These are phyloP conservation scores for Phytophthora agathidicida DNA, from an alignment of 352 stramenopile species.

Conservation along the genomic window DNA sequence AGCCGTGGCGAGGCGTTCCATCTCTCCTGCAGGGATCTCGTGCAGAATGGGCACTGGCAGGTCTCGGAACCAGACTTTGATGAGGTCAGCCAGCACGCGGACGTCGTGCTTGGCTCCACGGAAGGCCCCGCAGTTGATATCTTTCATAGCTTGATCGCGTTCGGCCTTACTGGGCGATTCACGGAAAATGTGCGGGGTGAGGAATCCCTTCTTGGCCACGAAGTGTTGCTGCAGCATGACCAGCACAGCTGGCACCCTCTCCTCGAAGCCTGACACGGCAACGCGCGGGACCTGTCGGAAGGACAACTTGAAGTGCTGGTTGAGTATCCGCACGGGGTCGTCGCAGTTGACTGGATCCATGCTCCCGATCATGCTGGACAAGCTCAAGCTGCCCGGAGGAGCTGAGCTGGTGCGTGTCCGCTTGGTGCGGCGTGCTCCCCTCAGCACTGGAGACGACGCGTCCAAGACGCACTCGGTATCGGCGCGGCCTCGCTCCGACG, in stretches of 20 bases:
- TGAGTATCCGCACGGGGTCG: slow-evolving; percentile 61
- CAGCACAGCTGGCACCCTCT: slow-evolving; percentile 84
- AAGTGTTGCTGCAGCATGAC: slow-evolving; percentile 90
- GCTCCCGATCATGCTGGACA: slow-evolving; percentile 39
- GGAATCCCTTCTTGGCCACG: slow-evolving; percentile 61
- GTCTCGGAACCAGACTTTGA: slow-evolving; percentile 92
- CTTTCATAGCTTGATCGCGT: slow-evolving; percentile 78
- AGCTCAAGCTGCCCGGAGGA: slow-evolving; percentile 32
- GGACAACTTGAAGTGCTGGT: slow-evolving; percentile 87
- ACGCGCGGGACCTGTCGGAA: slow-evolving; percentile 78
- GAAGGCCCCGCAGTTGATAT: slow-evolving; percentile 87
- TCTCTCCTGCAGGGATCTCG: slow-evolving; percentile 69
- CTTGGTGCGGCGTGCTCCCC: slow-evolving; percentile 22
- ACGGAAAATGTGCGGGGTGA: slow-evolving; percentile 86
- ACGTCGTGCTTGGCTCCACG: slow-evolving; percentile 68
- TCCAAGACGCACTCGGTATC: slow-evolving; percentile 27
- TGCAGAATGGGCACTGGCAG: slow-evolving; percentile 85
- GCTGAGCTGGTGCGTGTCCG: slow-evolving; percentile 51
- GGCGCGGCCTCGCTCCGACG: slow-evolving; percentile 22
- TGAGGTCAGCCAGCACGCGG: slow-evolving; percentile 85
- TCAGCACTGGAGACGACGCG: slow-evolving; percentile 8
- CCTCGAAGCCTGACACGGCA: slow-evolving; percentile 65
- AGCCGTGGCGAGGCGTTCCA: slow-evolving; percentile 60
- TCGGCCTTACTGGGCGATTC: slow-evolving; percentile 89
- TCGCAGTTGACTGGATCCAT: slow-evolving; percentile 21